Evolutionary conservation across 2,329 filamentous ascomycete species (phyloP).

Genomic region (Neoarthrinium moseri): DNA sequence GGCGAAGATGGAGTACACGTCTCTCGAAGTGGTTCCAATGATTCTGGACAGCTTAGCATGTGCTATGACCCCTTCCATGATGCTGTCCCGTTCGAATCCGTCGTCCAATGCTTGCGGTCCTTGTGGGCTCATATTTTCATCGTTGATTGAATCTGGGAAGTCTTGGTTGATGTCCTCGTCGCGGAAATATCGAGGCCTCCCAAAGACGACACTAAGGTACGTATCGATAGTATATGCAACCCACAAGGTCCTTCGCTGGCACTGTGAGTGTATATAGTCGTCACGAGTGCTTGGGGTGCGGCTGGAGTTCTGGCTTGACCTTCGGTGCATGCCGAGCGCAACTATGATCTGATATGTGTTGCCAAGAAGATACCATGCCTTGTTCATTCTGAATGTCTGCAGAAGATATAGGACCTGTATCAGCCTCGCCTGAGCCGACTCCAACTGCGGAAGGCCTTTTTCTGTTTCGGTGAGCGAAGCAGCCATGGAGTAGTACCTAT

Average conservation of each 20-base stretch:
- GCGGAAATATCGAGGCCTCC: slow-evolving; percentile 59
- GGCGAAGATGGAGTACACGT: neutral
- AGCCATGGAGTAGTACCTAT: neutral
- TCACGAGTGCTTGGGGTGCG: too few relatives aligned
- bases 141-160: neutral
- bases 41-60: neutral
- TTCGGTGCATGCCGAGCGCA: neutral
- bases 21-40: neutral
- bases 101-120: neutral
- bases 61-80: neutral
- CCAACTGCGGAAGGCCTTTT: neutral
- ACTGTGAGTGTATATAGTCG: slow-evolving; percentile 18
- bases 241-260: slow-evolving; percentile 55
- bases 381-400: neutral
- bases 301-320: neutral
- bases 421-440: neutral
- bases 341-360: neutral
- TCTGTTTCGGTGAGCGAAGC: neutral
- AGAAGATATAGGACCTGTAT: neutral
- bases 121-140: neutral
- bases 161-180: slow-evolving; percentile 59
- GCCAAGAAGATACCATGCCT: neutral
- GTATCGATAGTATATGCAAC: slow-evolving; percentile 63
- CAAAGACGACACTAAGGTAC: slow-evolving; percentile 62
- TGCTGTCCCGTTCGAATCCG: neutral